Evolutionary conservation across 805 yeast species (phyloP).

Genomic region (Starmerella floricola): DNA sequence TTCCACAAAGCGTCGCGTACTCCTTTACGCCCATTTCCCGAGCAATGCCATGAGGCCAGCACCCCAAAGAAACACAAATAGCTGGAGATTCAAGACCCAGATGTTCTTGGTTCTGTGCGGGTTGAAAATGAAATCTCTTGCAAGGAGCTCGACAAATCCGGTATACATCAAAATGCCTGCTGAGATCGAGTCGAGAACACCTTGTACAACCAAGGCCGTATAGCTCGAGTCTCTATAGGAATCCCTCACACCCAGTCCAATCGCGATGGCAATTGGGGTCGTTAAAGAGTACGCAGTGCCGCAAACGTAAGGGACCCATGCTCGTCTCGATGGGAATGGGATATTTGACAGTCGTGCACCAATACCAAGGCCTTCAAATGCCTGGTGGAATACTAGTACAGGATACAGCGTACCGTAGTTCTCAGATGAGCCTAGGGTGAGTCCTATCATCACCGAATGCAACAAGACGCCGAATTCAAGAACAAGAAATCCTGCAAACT

Average conservation of each 20-base stretch:
- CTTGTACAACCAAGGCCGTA: constrained; percentile 44
- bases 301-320: constrained; percentile 42
- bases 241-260: constrained; percentile 58
- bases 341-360: constrained; percentile 57
- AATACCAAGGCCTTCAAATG: constrained; percentile 68
- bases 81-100: constrained; percentile 33
- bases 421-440: constrained; percentile 52
- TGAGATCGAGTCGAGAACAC: constrained; percentile 57
- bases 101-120: constrained; percentile 34
- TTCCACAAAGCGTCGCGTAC: too few species aligned
- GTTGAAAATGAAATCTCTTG: constrained; percentile 53
- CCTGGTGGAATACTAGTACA: constrained; percentile 61
- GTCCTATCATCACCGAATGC: constrained; percentile 66
- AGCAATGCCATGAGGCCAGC: constrained; percentile 61
- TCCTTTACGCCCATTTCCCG: constrained; percentile 68
- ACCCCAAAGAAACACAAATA: constrained; percentile 40
- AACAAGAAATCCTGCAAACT: constrained; percentile 39
- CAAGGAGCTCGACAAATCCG: constrained; percentile 62
- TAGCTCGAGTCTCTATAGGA: constrained; percentile 45
- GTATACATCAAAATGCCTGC: constrained; percentile 62
- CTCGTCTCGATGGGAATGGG: constrained; percentile 39
- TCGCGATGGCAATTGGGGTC: constrained; percentile 60
- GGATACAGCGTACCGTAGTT: constrained; percentile 52
- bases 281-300: constrained; percentile 44
- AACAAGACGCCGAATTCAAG: constrained; percentile 63